Base-by-base conservation (phyloP, 768 basidiomycete genomes). In the Leucogyrophana mollusca region DNA sequence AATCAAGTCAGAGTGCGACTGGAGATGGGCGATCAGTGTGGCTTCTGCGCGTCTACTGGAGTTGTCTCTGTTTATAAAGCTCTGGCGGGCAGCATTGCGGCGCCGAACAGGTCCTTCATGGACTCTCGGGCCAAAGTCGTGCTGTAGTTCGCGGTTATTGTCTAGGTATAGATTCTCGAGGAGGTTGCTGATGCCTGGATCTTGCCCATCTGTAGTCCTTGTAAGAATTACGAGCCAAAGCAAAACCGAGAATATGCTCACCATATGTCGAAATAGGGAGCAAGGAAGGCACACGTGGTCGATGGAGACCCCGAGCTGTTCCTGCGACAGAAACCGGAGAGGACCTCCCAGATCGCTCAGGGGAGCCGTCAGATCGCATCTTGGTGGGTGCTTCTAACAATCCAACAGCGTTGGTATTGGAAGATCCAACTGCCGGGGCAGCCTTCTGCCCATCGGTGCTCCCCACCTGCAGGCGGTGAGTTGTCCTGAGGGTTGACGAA, bases 91-190 rank as follows among this genome's bases (percentile, higher is more conserved):
- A 0, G 85, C 73, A 54, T 85, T 87, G 6, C 91, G 82, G 30
- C 90, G 78, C 18, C 92, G 80, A 17, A 90, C 66, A 32, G 92
- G 85, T 0, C 90, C 90, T 48, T 90, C 84, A 46, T 88, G 83
- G 4, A 94, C 80, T 42, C 79, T 80, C 3, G 94, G 94, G 5
- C 95, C 95, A 59, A 99, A 95, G 57, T 99, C 94, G 22, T 87
- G 77, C 47, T 92, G 83, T 2, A 92, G 74, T 47, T 96, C 92
- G 20, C 85, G 83, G 57, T 82, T 85, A 50, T 85, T 90, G 60
- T 94, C 93, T 30, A 91, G 72, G 60, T 93, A 97, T 17, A 94
- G 73, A 46, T 90, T 87, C 60, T 98, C 96, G 17, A 99, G 71
- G 10, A 98, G 72, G 40, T 89, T 88, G 58, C 80, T 87, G 56